Base-by-base conservation (phyloP, 2,329 filamentous ascomycete genomes). In the Talaromyces amestolkiae region DNA sequence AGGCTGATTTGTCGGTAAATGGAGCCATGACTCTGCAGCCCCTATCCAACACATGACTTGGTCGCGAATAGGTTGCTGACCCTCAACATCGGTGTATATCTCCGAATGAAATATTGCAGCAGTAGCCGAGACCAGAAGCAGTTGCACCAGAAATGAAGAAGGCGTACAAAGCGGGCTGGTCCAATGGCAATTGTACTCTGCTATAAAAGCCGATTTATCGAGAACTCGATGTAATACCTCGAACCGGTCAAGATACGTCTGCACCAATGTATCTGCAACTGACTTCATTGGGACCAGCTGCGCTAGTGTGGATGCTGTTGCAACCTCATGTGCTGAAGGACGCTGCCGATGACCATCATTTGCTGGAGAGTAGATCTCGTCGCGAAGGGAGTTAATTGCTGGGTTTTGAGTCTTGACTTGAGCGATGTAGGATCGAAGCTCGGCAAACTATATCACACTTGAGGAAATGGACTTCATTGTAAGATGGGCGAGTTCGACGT, bases 151-250 rank as follows among this genome's bases (percentile, higher is more conserved):
- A 35, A 60, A 60, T 6, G 39, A 49, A 47, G 24, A 24, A 31
- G 58, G 41, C 11, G 58, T 47, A 33, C 58, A 33, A 7, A 60
- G 58, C n/a, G 58, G 58, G 47, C 31, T 37, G 10, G 17, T 31
- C 58, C 58, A 60, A 60, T 60, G 58, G 58, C 60, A 45, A 15
- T 63, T 56, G 37, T 56, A 63, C 45, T 63, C 60, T 53, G 37
- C 60, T 41, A 53, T 63, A 47, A 60, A 60, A 60, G 58, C n/a
- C 3, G 58, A 60, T 47, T 60, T 60, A 60, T 60, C 58, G 17
- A 60, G 27, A 27, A 60, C 41, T 49, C 58, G 24, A 15, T 60
- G 58, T 33, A 60, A 45, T 27, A 60, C 27, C 35, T 60, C 58
- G 17, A 49, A 60, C 27, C 58, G 39, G 39, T 60, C 58, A 47